Conservation (phyloP, 345 rosid genomes). For the Rhodamnia argentea region DNA sequence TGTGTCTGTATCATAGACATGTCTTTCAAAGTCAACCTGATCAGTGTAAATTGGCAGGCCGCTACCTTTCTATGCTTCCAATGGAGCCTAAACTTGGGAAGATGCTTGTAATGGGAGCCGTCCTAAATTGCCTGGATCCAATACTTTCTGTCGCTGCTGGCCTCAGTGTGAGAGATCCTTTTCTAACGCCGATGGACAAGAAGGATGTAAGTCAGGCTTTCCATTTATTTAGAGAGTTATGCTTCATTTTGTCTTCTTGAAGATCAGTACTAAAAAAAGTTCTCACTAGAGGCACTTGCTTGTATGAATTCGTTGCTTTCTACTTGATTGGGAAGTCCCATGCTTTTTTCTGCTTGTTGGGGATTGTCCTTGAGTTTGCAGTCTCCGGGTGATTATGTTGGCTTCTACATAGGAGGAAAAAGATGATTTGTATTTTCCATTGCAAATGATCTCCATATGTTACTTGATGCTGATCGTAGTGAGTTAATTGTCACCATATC, state of each 20-base stretch:
- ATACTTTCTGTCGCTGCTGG: constrained; percentile 78
- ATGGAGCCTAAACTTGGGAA: constrained; percentile 98
- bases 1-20: neutral
- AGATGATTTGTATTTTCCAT: neutral
- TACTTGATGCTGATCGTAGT: neutral
- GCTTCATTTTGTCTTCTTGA: neutral
- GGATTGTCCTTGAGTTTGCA: neutral
- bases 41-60: constrained; percentile 41
- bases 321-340: neutral
- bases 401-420: neutral
- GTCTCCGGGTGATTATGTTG: neutral
- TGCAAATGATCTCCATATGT: neutral
- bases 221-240: neutral
- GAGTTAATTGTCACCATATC: neutral
- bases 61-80: constrained; percentile 74
- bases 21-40: neutral
- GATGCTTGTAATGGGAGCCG: constrained; percentile 81
- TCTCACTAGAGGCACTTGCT: neutral
- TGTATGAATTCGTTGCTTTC: neutral
- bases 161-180: constrained; percentile 93
- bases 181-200: constrained; percentile 79
- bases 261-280: neutral
- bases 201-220: constrained; percentile 68
- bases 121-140: constrained; percentile 82
- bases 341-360: neutral